Base-by-base conservation (phyloP, 73 alveolate species). In the Blepharisma stoltei region DNA sequence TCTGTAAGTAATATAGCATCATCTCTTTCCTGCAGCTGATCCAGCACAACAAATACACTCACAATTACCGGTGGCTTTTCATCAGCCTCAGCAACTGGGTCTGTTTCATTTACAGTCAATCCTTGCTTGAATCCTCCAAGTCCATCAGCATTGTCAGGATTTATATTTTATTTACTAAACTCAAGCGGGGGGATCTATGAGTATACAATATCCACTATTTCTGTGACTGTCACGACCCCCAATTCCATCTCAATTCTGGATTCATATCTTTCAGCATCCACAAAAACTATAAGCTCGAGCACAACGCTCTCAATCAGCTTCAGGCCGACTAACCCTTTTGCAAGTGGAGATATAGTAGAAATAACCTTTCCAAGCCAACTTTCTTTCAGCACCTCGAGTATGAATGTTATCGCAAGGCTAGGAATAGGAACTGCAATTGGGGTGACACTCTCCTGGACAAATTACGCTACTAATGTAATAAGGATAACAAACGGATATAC, bases 31-130 rank as follows among this genome's bases (percentile, higher is more conserved):
- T 60, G 73, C 45, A 18, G 46, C 23, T 60, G 23, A 8, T 60
- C 73, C 14, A 60, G 46, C 38, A 1, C 45, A 25, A 60, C 73
- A 8, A 14, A 20, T 8, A 9, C 14, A 8, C 23, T 60, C 2
- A 60, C 14, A 1, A 38, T 60, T 18, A 14, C 46, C 2, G 23
- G 46, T 25, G 73, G 73, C 18, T 60, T 60, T 25, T 2, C 73
- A n/a, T 60, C 73, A 18, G 46, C 41, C 41, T 32, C 37, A 60
- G 73, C 45, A 60, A 20, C 73, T 20, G 73, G 73, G 11, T n/a
- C 73, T 1, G 37, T 60, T 20, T 20, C 73, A 20, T 60, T 60
- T 38, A 14, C 37, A 60, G 73, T 60, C 73, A 9, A 4, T 20
- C 5, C 73, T 0, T 8, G 38, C 23, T 9, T 25, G 18, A 60